Evolutionary conservation across 495 filamentous ascomycete genomes (phyloP).

Genomic region (Penicillium angulare): DNA sequence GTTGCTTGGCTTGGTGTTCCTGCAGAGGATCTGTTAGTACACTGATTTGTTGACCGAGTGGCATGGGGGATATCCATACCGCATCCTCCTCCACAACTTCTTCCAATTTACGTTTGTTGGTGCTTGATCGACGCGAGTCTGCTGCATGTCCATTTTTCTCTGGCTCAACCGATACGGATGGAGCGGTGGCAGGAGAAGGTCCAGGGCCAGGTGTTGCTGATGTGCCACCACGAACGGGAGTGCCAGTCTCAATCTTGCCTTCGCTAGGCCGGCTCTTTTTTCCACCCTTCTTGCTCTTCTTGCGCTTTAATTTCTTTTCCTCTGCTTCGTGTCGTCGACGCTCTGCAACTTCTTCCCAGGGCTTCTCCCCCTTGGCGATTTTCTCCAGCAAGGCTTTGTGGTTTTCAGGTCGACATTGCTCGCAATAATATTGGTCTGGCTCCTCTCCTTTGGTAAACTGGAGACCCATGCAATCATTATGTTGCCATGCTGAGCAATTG

Average conservation of each 20-base stretch:
- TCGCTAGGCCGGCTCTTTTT: slow-evolving; percentile 42
- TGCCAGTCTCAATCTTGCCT: slow-evolving; percentile 34
- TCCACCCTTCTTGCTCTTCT: slow-evolving; percentile 48
- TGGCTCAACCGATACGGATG: slow-evolving; percentile 26
- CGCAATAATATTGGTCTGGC: slow-evolving; percentile 83
- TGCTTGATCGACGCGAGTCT: slow-evolving; percentile 31
- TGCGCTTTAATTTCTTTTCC: slow-evolving; percentile 48
- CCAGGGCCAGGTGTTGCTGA: slow-evolving; percentile 30
- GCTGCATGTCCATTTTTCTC: slow-evolving; percentile 31
- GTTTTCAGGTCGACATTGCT: slow-evolving; percentile 79
- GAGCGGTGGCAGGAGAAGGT: slow-evolving; percentile 17
- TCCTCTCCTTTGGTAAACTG: slow-evolving; percentile 71
- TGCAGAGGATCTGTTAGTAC: slow-evolving; percentile 18
- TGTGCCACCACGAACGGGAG: slow-evolving; percentile 31
- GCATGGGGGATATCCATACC: slow-evolving; percentile 21
- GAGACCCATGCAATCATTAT: slow-evolving; percentile 92
- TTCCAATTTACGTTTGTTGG: slow-evolving; percentile 47
- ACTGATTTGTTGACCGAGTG: neutral
- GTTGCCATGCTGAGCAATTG: slow-evolving; percentile 88
- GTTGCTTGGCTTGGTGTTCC: slow-evolving; percentile 44
- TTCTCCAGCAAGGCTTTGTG: slow-evolving; percentile 74
- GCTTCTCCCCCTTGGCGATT: slow-evolving; percentile 74
- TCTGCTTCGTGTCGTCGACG: slow-evolving; percentile 50
- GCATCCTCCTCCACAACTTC: slow-evolving; percentile 36
- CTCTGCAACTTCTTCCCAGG: slow-evolving; percentile 71